Conservation (phyloP, 2,329 filamentous ascomycete genomes). For the Lomentospora prolificans region DNA sequence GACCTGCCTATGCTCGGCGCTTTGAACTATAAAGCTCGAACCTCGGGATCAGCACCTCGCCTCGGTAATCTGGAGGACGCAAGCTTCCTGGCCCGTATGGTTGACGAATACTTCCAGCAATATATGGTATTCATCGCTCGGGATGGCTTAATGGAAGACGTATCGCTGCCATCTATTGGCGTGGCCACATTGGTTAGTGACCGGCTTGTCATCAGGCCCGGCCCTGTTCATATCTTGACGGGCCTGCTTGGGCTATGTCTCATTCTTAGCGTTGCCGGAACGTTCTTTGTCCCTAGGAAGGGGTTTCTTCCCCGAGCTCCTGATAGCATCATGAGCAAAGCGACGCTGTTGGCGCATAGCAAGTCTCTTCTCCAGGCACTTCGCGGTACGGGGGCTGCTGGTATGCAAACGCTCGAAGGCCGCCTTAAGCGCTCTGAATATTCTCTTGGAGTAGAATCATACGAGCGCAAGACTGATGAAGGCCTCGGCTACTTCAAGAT, state of each 20-base stretch:
- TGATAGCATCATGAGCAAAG: slow-evolving; percentile 23
- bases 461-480: slow-evolving; percentile 19
- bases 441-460: slow-evolving; percentile 24
- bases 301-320: slow-evolving; percentile 27
- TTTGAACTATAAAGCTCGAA: slow-evolving; percentile 17
- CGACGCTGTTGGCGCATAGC: slow-evolving; percentile 26
- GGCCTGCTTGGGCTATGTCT: slow-evolving; percentile 19
- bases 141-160: slow-evolving; percentile 19
- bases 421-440: slow-evolving; percentile 19
- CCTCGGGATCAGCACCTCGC: slow-evolving; percentile 13
- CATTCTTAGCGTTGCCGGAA: slow-evolving; percentile 13
- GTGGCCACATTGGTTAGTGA: slow-evolving; percentile 18
- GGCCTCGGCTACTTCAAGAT: slow-evolving; percentile 11
- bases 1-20: slow-evolving; percentile 24
- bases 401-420: slow-evolving; percentile 16
- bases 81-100: slow-evolving; percentile 16
- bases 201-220: slow-evolving; percentile 19
- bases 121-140: slow-evolving; percentile 23
- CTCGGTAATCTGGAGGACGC: slow-evolving; percentile 17
- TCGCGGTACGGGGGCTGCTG: slow-evolving; percentile 23
- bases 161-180: slow-evolving; percentile 14
- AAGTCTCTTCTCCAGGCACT: slow-evolving; percentile 23
- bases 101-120: slow-evolving; percentile 22
- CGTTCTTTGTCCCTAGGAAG: slow-evolving; percentile 16
- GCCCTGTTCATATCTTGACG: slow-evolving; percentile 22